Conservation (phyloP, 805 yeast genomes). For the Lachancea sp. region DNA sequence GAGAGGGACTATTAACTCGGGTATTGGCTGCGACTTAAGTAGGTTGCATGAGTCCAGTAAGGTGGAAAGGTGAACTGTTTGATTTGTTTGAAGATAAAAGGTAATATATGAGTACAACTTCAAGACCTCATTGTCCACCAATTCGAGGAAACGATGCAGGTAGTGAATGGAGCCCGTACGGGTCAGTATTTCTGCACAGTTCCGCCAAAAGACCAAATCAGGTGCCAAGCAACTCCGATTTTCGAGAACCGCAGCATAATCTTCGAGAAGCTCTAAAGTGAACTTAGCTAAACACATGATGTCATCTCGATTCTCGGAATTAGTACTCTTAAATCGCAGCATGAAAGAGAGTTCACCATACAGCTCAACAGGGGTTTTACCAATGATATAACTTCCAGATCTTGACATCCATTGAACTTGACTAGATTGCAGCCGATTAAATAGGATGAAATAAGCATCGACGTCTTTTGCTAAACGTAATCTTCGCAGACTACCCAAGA, state of each 20-base stretch:
- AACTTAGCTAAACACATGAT: slow-evolving; percentile 18
- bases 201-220: slow-evolving; percentile 3
- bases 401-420: slow-evolving; percentile 22
- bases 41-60: slow-evolving; percentile 5
- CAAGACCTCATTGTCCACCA: slow-evolving; percentile 5
- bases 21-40: background rate
- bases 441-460: slow-evolving; percentile 19
- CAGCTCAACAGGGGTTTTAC: slow-evolving; percentile 21
- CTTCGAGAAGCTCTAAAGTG: slow-evolving; percentile 15
- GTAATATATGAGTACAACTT: slow-evolving; percentile 12
- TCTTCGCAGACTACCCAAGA: slow-evolving; percentile 21
- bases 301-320: slow-evolving; percentile 2
- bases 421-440: slow-evolving; percentile 19
- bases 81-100: slow-evolving; percentile 23
- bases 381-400: slow-evolving; percentile 5
- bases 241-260: slow-evolving; percentile 10
- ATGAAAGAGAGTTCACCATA: slow-evolving; percentile 24
- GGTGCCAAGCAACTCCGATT: background rate
- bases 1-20: slow-evolving; percentile 5
- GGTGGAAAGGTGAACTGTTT: slow-evolving; percentile 15
- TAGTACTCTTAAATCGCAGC: slow-evolving; percentile 11
- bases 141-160: slow-evolving; percentile 7
- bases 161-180: slow-evolving; percentile 17
- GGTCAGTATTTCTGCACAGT: slow-evolving; percentile 8
- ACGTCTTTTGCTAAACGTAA: slow-evolving; percentile 17